Evolutionary conservation across 768 basidiomycete genomes (phyloP).

Genomic region (Lactarius akahatsu): DNA sequence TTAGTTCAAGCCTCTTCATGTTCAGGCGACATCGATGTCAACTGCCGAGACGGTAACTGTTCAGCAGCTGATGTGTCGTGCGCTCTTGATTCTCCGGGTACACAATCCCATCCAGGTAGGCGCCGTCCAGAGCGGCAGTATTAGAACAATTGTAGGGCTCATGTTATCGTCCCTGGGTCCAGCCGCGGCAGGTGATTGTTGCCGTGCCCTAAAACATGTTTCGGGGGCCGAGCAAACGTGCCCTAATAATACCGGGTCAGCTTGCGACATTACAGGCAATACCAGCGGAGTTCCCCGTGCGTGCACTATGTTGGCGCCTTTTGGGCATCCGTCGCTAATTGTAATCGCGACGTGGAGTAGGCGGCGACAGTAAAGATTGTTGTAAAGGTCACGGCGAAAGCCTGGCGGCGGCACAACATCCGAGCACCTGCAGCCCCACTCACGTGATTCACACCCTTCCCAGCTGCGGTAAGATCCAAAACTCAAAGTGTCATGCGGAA

Average conservation of each 20-base stretch:
- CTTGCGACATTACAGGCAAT: background rate
- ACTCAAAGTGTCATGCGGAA: background rate
- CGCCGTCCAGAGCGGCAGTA: background rate
- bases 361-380: background rate
- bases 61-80: background rate
- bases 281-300: background rate
- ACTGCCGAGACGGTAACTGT: background rate
- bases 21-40: background rate
- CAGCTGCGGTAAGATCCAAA: background rate
- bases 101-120: conserved; percentile 1
- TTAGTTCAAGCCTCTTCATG: conserved; percentile 3
- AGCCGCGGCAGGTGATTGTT: background rate
- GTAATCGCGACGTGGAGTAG: background rate
- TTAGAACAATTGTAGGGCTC: background rate
- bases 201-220: background rate
- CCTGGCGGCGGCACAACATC: background rate
- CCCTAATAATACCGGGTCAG: background rate
- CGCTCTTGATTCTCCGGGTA: background rate
- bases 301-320: background rate
- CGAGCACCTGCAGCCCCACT: background rate
- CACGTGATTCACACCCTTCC: background rate
- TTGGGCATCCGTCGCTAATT: background rate
- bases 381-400: background rate
- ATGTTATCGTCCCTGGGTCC: background rate
- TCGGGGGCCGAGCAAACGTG: background rate